Evolutionary conservation across 306 rosid genomes (phyloP), one percentile per base, ranked within the genome.

Genomic region (Glycine latifolia): DNA sequence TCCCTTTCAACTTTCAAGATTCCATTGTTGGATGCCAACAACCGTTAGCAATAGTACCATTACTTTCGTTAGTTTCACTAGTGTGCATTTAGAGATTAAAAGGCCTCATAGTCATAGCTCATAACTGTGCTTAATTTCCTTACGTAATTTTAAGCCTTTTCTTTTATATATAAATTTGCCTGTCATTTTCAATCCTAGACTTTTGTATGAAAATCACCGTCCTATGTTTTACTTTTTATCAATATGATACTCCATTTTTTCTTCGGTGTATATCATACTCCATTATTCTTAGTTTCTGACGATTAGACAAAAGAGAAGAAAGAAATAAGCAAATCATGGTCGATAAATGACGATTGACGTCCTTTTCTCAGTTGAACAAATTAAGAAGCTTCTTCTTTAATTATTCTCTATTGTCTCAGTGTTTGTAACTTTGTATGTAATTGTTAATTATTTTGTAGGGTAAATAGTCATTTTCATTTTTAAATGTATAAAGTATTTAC

Each of bases 171-270:
- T 43, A 6, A 53, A 14, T 13, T 15, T 60, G 39, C 65, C 8
- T n/a, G 20, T 37, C 53, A 43, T 39, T 39, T 67, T 67, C 72
- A 41, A 67, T 67, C 14, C 3, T 41, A 4, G 72, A 67, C 72
- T 67, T 67, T 67, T 67, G 53, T 3, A 41, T 11, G 13, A 67
- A 67, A 67, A 39, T 39, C 50, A 67, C 11, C 55, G 8, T 10
- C 9, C 55, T 17, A 17, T 43, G 4, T 41, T 58, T 20, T 62
- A 6, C 46, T 5, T 62, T 62, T 62, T 14, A 4, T 62, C 33
- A 61, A 61, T 10, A 75, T 16, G 5, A 7, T 13, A 52, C 58
- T 7, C 17, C 10, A 16, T 56, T 71, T 12, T 26, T 71, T 39
- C 48, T 37, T 14, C 14, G 10, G 47, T 43, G 8, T 43, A 43